Conservation (phyloP, 208 protist species). For the Leishmania lainsoni region DNA sequence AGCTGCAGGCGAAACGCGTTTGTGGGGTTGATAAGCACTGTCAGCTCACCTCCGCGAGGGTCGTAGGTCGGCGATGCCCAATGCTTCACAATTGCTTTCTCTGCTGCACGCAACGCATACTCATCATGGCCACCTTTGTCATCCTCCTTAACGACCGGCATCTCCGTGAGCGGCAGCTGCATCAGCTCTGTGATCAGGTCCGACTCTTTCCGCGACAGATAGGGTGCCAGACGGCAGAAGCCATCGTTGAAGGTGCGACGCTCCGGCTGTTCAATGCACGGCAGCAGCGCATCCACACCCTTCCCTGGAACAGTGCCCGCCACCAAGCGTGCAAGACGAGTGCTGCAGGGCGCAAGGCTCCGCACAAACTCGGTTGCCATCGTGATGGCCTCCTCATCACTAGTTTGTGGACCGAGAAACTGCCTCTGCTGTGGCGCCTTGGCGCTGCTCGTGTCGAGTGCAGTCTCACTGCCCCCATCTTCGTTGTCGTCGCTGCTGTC, state of each 20-base stretch:
- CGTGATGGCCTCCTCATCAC: not conserved
- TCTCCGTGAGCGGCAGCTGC: conserved; percentile 30
- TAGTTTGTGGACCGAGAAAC: conserved; percentile 2
- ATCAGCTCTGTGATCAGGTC: conserved; percentile 19
- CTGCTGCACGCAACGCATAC: not conserved
- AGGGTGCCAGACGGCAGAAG: conserved; percentile 17
- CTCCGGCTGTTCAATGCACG: conserved; percentile 32
- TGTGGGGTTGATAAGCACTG: conserved; percentile 23
- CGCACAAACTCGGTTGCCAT: conserved; percentile 7
- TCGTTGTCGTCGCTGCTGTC: not conserved
- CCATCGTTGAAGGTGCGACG: conserved; percentile 22
- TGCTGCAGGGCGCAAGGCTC: conserved; percentile 10
- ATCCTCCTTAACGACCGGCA: not conserved
- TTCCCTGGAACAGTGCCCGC: conserved; percentile 18
- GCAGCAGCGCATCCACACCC: conserved; percentile 13
- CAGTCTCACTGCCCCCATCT: not conserved
- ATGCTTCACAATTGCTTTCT: conserved; percentile 15
- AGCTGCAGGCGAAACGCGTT: conserved; percentile 34
- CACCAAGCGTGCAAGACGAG: conserved; percentile 12
- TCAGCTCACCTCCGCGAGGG: conserved; percentile 23
- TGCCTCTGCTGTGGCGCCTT: not conserved
- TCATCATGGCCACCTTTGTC: not conserved
- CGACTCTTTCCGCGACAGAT: conserved; percentile 11
- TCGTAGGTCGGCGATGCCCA: conserved; percentile 33
- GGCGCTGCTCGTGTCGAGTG: not conserved